Base-by-base conservation (phyloP, 495 filamentous ascomycete species). In the Echria macrotheca region DNA sequence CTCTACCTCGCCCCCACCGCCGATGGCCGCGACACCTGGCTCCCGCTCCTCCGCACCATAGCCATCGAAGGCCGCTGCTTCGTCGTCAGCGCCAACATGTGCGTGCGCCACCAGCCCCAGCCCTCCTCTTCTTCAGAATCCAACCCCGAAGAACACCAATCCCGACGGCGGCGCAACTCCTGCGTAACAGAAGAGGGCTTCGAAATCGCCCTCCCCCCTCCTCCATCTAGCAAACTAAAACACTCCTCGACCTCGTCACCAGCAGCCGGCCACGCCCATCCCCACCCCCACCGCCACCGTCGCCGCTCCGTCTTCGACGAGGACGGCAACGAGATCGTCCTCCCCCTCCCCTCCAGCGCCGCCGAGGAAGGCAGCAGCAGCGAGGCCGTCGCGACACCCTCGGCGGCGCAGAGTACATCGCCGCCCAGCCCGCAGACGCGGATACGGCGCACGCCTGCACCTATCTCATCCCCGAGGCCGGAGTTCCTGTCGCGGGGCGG, bases 1-100 rank as follows among this genome's bases (percentile, higher is more conserved):
- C 71, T 97, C 17, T 97, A 94, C 58, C 81, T 96, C 12, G 90
- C 91, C 0, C 91, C 91, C 0, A 96, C 91, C 1, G 91, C 91
- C 7, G 91, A 97, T 65, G 79, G 73, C 17, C 77, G 91, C 31
- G 85, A 91, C 57, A 83, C 87, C 1, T 97, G 91, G 91, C 65
- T 87, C 11, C 70, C 84, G 1, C 76, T 94, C 0, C 83, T 96
- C 81, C 77, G 83, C 14, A 95, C 93, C 0, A 73, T 88, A 12
- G 91, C 81, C 1, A 72, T 78, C 36, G 91, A 97, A 61, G 85
- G 89, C 6, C 73, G 91, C 21, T 85, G 86, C 42, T 89, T 91
- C 52, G 89, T 97, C n/a, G 67, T 97, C 1, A 86, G 81, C 50
- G 80, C 85, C 9, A 96, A 96, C 63, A 90, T 95, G 68, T 91